Conservation (phyloP, 2,329 filamentous ascomycete species). For the Ophiostoma sp. region DNA sequence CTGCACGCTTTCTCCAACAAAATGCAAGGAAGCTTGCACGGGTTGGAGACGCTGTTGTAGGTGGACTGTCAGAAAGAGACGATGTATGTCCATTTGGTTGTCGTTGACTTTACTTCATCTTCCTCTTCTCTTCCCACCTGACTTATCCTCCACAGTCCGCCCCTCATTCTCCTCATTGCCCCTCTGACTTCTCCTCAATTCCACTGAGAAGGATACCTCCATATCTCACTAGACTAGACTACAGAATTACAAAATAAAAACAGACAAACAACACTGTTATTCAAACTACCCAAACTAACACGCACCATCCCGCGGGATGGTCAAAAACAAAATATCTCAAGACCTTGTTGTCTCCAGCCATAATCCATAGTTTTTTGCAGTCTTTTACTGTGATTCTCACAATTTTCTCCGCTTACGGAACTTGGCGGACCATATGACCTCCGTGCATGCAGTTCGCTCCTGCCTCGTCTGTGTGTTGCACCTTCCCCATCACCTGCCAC, state of each 20-base stretch:
- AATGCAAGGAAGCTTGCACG: neutral
- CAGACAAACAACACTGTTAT: neutral
- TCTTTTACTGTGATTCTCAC: neutral
- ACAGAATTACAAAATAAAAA: neutral
- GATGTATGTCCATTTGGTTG: neutral
- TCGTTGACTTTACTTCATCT: neutral
- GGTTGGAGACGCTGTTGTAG: neutral
- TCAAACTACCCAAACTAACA: neutral
- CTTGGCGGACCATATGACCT: neutral
- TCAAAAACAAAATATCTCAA: neutral
- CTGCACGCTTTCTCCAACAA: constrained; percentile 10
- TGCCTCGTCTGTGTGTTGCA: neutral
- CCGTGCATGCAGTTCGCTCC: neutral
- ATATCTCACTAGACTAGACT: neutral
- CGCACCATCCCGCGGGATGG: constrained; percentile 15
- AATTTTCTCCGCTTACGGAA: neutral
- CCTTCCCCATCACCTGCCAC: neutral
- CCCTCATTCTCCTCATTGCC: constrained; percentile 7
- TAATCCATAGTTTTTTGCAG: neutral
- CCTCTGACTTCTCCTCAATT: neutral
- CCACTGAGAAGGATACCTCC: neutral
- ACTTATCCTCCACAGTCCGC: neutral
- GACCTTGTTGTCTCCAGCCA: neutral
- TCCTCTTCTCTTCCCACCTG: neutral
- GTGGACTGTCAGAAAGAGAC: neutral